Evolutionary conservation across 139 green algal genomes (phyloP), one percentile per base, ranked within the genome.

Genomic region (Picochlorum sp.): DNA sequence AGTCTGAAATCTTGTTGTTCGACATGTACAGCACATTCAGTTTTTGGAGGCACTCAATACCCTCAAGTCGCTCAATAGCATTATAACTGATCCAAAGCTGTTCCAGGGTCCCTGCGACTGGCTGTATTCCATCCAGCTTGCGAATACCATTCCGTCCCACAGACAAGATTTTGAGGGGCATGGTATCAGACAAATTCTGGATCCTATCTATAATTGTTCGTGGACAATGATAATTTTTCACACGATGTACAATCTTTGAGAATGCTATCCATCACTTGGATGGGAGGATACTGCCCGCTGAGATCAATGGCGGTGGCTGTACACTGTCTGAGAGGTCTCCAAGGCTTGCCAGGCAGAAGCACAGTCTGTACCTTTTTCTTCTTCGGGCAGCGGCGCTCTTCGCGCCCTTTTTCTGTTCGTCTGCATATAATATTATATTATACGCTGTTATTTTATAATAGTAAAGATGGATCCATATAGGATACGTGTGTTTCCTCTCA

Each of bases 1-100:
- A 93, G 23, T 84, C 75, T 18, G 68, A 66, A 16, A 95, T 69
- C 44, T 88, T 88, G 76, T 97, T 97, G 81, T 97, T 97, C 23
- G 74, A 86, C 37, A 88, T 65, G 73, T 83, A 92, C 38, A 97
- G 77, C 34, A 96, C 86, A 5, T 73, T 68, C 51, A 97, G 76
- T 45, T 88, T 83, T 9, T 28, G 34, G 32, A 91, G 84, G 74
- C 91, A 89, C 50, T 97, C 91, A 23, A 71, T 32, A 20, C 71
- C 26, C 41, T 90, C 86, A 77, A 97, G 77, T 49, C 79, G 86
- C 16, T 92, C 82, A n/a, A 97, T 75, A 3, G 79, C 49, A 73
- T 97, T 97, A 81, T 97, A 96, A 0, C 81, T 92, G 21, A 96
- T 74, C 91, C 91, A 97, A 15, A 97, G 82, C 81, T 97, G 83